phyloP scores from a whole-genome alignment of 106 monocot species.

The Gastrodia elata region DNA sequence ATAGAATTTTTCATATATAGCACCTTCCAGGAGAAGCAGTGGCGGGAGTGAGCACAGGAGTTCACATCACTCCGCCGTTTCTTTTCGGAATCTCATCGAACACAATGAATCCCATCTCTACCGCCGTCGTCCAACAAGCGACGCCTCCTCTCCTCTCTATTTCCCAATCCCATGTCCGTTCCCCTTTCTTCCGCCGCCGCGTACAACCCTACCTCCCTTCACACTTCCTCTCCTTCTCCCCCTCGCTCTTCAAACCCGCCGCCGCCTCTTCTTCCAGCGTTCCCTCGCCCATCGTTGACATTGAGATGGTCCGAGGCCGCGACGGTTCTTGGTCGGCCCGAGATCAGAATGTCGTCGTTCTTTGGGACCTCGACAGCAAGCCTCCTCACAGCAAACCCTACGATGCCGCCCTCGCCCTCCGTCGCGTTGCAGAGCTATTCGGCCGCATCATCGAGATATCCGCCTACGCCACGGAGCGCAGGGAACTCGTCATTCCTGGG shows the following conservation, averaged over 20 bases:
- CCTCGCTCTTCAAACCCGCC: neutral
- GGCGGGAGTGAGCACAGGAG: too few species aligned
- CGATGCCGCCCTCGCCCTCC: slow-evolving; percentile 62
- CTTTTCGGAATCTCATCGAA: too few species aligned
- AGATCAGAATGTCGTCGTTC: slow-evolving; percentile 49
- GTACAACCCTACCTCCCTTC: neutral
- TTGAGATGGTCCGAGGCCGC: slow-evolving; percentile 61
- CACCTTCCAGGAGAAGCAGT: too few species aligned
- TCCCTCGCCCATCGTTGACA: slow-evolving; percentile 20
- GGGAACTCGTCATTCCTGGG: slow-evolving; percentile 33
- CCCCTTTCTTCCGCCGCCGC: slow-evolving; percentile 7
- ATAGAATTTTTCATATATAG: too few species aligned
- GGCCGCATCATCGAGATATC: slow-evolving; percentile 59
- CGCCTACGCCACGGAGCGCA: slow-evolving; percentile 84
- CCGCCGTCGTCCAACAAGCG: neutral
- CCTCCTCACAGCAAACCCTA: slow-evolving; percentile 83
- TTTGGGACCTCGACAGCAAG: slow-evolving; percentile 99
- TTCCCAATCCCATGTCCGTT: neutral
- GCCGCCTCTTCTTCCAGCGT: slow-evolving; percentile 5
- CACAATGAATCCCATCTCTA: neutral
- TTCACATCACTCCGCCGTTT: too few species aligned
- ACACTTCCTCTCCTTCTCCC: neutral
- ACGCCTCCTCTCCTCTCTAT: neutral
- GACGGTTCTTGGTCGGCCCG: slow-evolving; percentile 55
- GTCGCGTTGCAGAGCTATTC: slow-evolving; percentile 47